A percentile compares a stretch with the other conserved stretches of the same genome.
Evolutionary conservation across 192 early-diverging fungal genomes (phyloP).

Genomic region (Globomyces pollinis-pini): DNA sequence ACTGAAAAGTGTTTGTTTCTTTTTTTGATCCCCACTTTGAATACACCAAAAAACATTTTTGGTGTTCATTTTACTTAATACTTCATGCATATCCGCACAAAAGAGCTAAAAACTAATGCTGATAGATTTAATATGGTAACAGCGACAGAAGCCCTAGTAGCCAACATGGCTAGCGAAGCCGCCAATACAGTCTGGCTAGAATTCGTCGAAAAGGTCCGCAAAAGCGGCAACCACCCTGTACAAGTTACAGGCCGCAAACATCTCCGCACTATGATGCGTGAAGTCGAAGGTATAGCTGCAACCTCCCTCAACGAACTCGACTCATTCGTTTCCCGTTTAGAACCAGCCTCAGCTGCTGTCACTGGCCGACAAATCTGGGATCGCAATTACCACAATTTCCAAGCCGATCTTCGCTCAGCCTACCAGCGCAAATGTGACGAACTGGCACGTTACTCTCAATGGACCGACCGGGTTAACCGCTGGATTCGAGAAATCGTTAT

Average conservation of each 20-base stretch:
- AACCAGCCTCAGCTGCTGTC: slow-evolving; percentile 33
- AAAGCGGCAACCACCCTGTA: slow-evolving; percentile 34
- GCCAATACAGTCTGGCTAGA: slow-evolving; percentile 48
- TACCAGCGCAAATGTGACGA: slow-evolving; percentile 31
- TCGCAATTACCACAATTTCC: slow-evolving; percentile 39
- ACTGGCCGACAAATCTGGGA: slow-evolving; percentile 39
- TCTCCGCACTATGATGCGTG: slow-evolving; percentile 40
- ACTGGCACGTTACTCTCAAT: slow-evolving; percentile 28
- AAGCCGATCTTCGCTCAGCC: slow-evolving; percentile 33
- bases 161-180: slow-evolving; percentile 49
- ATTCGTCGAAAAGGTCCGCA: slow-evolving; percentile 32
- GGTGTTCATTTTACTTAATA: background rate
- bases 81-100: background rate
- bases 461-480: slow-evolving; percentile 38
- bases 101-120: too few species aligned
- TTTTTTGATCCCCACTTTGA: too few species aligned
- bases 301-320: slow-evolving; percentile 37
- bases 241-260: slow-evolving; percentile 41
- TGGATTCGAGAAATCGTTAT: slow-evolving; percentile 36
- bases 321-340: slow-evolving; percentile 30
- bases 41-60: too few species aligned
- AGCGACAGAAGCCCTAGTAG: slow-evolving; percentile 44
- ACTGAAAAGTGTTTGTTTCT: too few species aligned
- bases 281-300: slow-evolving; percentile 43
- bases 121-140: slow-evolving; percentile 49